Conservation (phyloP, 176 grass and related monocot species). For the Poa pratensis region DNA sequence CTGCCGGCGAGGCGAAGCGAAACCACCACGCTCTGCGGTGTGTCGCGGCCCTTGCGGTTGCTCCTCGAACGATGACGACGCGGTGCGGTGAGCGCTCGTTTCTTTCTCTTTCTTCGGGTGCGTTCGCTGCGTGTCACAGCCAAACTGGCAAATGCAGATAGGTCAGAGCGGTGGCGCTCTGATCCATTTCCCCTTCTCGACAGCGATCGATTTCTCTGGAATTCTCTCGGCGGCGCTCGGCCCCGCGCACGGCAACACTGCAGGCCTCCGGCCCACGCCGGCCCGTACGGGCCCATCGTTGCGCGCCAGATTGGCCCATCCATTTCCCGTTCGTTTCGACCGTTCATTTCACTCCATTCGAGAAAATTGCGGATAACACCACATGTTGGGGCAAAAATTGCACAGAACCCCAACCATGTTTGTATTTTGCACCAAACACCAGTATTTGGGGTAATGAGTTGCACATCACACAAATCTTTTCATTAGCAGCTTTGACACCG, state of each 20-base stretch:
- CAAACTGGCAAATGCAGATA: slow-evolving; percentile 7
- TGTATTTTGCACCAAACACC: too few relatives aligned
- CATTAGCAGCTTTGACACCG: too few relatives aligned
- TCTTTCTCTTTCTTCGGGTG: slow-evolving; percentile 21
- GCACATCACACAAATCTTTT: too few relatives aligned
- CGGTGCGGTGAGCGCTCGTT: slow-evolving; percentile 23
- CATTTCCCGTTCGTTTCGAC: slow-evolving; percentile 40
- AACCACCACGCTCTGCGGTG: slow-evolving; percentile 15
- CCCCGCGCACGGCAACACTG: background rate
- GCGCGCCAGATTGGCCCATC: slow-evolving; percentile 9
- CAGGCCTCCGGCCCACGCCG: background rate
- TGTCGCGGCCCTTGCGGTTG: background rate
- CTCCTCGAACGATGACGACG: slow-evolving; percentile 7
- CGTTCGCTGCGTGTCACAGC: background rate
- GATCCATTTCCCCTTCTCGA: slow-evolving; percentile 1
- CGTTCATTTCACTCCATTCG: slow-evolving; percentile 42
- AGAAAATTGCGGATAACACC: too few relatives aligned
- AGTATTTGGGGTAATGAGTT: too few relatives aligned
- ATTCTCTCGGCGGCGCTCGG: slow-evolving; percentile 3
- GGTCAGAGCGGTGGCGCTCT: background rate
- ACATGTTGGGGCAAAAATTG: too few relatives aligned
- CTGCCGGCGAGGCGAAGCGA: slow-evolving; percentile 29
- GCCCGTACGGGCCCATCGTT: background rate
- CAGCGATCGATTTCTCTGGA: slow-evolving; percentile 53
- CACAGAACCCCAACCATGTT: too few relatives aligned